These are phyloP conservation scores for Pinus albicaulis DNA, from an alignment of 75 land plant species.

Conservation along the genomic window DNA sequence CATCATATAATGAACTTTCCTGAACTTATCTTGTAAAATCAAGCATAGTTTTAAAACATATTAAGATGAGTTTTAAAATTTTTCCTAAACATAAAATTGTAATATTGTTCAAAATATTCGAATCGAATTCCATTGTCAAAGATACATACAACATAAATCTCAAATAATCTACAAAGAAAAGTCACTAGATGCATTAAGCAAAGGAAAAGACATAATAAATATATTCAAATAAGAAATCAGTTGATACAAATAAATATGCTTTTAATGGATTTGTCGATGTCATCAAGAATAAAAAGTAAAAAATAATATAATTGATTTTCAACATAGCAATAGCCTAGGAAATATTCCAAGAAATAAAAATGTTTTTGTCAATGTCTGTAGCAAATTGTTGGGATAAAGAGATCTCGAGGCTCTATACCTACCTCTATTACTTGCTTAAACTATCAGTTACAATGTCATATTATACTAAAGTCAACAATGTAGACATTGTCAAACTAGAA, in stretches of 20 bases:
- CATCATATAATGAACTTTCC: constrained; percentile 98
- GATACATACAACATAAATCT: background rate
- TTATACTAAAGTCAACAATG: too few relatives aligned
- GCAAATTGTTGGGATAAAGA: too few relatives aligned
- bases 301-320: background rate
- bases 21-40: constrained; percentile 81
- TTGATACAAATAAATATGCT: background rate
- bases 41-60: background rate
- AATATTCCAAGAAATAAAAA: background rate
- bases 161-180: background rate
- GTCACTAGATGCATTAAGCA: background rate
- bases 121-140: background rate
- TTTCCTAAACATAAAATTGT: background rate
- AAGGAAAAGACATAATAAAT: background rate
- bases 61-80: background rate
- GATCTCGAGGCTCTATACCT: too few relatives aligned
- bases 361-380: background rate
- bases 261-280: background rate
- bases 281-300: background rate
- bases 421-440: too few relatives aligned
- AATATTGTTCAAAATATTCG: background rate
- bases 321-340: background rate
- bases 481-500: too few relatives aligned
- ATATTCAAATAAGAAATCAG: background rate
- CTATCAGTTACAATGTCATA: too few relatives aligned